Conservation (phyloP, 345 rosid genomes). For the Sonneratia caseolaris region DNA sequence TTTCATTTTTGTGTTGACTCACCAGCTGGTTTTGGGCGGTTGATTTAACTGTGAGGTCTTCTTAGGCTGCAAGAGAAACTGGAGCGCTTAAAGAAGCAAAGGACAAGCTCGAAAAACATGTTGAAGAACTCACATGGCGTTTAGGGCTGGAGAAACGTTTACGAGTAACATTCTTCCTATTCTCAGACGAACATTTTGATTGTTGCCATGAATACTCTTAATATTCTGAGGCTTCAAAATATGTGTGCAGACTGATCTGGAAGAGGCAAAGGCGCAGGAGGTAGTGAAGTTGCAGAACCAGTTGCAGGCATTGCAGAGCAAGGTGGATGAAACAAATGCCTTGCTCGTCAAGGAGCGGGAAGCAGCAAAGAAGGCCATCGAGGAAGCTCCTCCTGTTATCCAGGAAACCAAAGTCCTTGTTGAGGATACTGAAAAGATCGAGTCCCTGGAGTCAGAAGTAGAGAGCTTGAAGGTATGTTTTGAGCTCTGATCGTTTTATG, state of each 20-base stretch:
- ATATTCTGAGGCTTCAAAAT: not conserved
- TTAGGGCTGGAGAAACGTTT: constrained; percentile 38
- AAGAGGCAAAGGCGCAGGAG: constrained; percentile 38
- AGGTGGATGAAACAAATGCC: constrained; percentile 32
- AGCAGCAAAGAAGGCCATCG: constrained; percentile 32
- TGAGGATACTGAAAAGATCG: constrained; percentile 35
- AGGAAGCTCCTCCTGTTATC: constrained; percentile 42
- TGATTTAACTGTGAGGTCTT: not conserved
- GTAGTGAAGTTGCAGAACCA: constrained; percentile 28
- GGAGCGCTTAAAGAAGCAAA: constrained; percentile 44
- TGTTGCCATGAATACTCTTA: not conserved
- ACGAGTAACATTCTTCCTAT: constrained; percentile 18
- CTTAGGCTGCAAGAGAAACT: constrained; percentile 41
- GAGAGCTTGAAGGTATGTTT: constrained; percentile 31
- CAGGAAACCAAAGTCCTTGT: constrained; percentile 41
- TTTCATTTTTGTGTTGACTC: not conserved
- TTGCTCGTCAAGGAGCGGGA: constrained; percentile 29
- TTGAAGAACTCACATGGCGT: constrained; percentile 47
- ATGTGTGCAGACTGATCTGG: constrained; percentile 33
- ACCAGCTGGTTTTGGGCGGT: not conserved
- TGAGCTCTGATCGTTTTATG: not conserved
- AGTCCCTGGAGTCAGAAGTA: constrained; percentile 32
- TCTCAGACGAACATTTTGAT: not conserved
- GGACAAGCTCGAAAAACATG: constrained; percentile 41
- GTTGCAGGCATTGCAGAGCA: constrained; percentile 30